Evolutionary conservation across 495 filamentous ascomycete species (phyloP).

Genomic region (Neurospora sublineolata): DNA sequence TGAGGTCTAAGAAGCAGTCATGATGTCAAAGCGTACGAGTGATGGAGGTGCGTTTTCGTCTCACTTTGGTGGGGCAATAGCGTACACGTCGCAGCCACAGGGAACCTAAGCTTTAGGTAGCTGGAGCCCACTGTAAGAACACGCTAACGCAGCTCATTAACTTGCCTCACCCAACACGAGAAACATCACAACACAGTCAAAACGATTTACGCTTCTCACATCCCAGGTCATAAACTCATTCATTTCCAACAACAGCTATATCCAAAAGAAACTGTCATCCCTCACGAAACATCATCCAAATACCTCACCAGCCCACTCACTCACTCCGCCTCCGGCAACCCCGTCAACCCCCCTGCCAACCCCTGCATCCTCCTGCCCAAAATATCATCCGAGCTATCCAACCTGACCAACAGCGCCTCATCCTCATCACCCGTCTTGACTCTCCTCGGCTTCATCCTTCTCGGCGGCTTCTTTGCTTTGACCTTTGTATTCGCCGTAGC

Average conservation of each 20-base stretch:
- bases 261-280: not conserved
- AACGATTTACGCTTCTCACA: not conserved
- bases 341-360: constrained; percentile 67
- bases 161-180: not conserved
- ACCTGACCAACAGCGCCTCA: constrained; percentile 53
- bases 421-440: constrained; percentile 26
- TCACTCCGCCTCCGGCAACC: constrained; percentile 38
- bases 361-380: constrained; percentile 77
- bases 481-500: constrained; percentile 15
- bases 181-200: not conserved
- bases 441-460: constrained; percentile 20
- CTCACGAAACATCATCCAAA: not conserved
- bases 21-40: no score
- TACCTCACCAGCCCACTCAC: not conserved
- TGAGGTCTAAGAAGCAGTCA: no score
- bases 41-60: not conserved
- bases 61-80: not conserved
- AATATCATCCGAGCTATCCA: constrained; percentile 76
- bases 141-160: not conserved
- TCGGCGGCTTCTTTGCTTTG: constrained; percentile 15
- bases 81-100: not conserved
- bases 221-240: not conserved
- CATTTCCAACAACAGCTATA: not conserved
- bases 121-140: not conserved
- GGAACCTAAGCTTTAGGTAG: not conserved